phyloP scores from a whole-genome alignment of 257 asterid genomes.

The Solanum corneliomulleri region DNA sequence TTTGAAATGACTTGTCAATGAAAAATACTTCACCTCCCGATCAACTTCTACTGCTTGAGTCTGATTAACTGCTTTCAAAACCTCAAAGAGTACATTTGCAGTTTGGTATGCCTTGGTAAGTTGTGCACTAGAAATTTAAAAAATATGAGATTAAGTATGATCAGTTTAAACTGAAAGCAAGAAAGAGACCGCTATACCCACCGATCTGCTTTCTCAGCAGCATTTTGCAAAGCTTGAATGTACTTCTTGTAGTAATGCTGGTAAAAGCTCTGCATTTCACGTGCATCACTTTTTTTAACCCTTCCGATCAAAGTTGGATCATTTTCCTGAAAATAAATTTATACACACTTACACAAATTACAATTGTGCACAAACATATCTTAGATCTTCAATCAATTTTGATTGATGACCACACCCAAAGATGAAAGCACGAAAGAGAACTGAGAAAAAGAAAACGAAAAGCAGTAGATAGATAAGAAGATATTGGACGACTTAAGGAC shows the following conservation, averaged over 20 bases:
- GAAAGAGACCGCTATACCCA: slow-evolving; percentile 16
- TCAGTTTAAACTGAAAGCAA: background rate
- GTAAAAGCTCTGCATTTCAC: slow-evolving; percentile 99
- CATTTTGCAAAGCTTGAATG: slow-evolving; percentile 98
- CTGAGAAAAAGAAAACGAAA: background rate
- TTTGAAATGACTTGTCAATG: background rate
- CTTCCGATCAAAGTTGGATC: slow-evolving; percentile 97
- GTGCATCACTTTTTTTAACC: slow-evolving; percentile 97
- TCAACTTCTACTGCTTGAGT: slow-evolving; percentile 96
- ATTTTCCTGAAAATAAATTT: slow-evolving; percentile 59
- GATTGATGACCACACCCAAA: background rate
- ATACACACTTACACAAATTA: background rate
- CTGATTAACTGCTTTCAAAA: slow-evolving; percentile 94
- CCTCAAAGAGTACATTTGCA: slow-evolving; percentile 97
- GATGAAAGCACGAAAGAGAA: background rate
- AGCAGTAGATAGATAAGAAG: background rate
- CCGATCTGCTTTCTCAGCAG: slow-evolving; percentile 99
- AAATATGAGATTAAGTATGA: background rate
- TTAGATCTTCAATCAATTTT: background rate
- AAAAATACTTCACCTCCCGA: slow-evolving; percentile 59
- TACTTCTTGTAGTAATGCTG: slow-evolving; percentile 96
- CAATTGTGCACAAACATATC: background rate
- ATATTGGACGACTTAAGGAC: background rate
- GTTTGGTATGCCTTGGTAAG: slow-evolving; percentile 98
- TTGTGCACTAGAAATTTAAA: slow-evolving; percentile 66